Evolutionary conservation across 2,329 filamentous ascomycete genomes (phyloP).

Genomic region (Rhynchosporium graminicola): DNA sequence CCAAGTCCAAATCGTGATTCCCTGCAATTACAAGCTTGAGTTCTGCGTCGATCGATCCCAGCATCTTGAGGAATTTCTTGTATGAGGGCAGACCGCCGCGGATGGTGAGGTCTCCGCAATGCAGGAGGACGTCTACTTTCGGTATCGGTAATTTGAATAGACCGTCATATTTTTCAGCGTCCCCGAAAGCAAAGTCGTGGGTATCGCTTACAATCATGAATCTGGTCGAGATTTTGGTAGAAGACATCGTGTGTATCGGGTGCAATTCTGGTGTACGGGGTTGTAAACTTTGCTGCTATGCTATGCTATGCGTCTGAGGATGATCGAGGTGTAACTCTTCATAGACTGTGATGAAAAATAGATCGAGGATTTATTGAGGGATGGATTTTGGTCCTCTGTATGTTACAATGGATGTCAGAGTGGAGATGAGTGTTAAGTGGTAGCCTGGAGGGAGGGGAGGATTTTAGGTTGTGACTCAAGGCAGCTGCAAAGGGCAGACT

Average conservation of each 20-base stretch:
- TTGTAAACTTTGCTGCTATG: too few relatives aligned
- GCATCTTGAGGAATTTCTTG: conserved; percentile 34
- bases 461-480: too few relatives aligned
- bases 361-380: too few relatives aligned
- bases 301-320: too few relatives aligned
- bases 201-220: conserved; percentile 39
- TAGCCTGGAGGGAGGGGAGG: too few relatives aligned
- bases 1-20: conserved; percentile 62
- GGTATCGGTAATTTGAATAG: conserved; percentile 25
- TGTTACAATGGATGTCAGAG: too few relatives aligned
- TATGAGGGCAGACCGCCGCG: conserved; percentile 39
- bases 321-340: too few relatives aligned
- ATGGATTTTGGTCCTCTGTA: too few relatives aligned
- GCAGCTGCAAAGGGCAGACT: too few relatives aligned
- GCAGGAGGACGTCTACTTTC: conserved; percentile 43
- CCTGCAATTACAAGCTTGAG: conserved; percentile 64
- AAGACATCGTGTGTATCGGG: conserved; percentile 9
- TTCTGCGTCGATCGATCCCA: conserved; percentile 48
- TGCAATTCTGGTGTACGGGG: too few relatives aligned
- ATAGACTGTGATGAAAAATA: too few relatives aligned
- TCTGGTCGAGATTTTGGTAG: conserved; percentile 28
- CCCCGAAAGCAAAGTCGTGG: conserved; percentile 34
- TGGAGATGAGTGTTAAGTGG: too few relatives aligned
- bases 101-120: conserved; percentile 45
- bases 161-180: conserved; percentile 16